These are phyloP conservation scores for Paramyrothecium roridum DNA, from an alignment of 2,329 filamentous ascomycete species.

Conservation along the genomic window DNA sequence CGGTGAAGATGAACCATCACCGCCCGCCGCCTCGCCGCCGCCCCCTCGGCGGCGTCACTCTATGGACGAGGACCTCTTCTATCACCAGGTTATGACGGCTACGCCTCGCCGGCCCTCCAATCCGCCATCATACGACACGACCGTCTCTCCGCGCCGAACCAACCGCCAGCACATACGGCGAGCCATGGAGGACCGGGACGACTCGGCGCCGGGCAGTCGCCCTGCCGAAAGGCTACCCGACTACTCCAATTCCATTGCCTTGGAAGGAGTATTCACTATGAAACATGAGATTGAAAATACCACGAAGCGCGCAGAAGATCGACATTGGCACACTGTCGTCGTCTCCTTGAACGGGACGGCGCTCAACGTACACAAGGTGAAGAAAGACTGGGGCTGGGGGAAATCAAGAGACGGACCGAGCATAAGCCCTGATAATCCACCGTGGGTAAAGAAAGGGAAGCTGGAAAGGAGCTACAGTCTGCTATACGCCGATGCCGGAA, in stretches of 20 bases:
- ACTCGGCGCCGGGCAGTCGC: conserved; percentile 7
- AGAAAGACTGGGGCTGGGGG: conserved; percentile 53
- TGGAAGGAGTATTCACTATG: conserved; percentile 56
- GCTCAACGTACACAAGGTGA: conserved; percentile 62
- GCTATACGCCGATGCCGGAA: conserved; percentile 71
- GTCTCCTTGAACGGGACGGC: conserved; percentile 66
- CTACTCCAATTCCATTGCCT: conserved; percentile 54
- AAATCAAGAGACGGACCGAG: conserved; percentile 44
- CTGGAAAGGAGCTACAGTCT: conserved; percentile 68
- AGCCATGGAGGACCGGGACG: not conserved
- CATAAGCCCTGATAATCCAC: conserved; percentile 46
- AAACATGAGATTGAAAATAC: conserved; percentile 67
- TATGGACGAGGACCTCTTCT: conserved; percentile 53
- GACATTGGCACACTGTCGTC: conserved; percentile 62
- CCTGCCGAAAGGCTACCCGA: conserved; percentile 44
- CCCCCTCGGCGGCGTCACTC: conserved; percentile 44
- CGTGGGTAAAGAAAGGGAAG: conserved; percentile 49
- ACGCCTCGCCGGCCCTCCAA: conserved; percentile 39
- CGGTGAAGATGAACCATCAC: conserved; percentile 29
- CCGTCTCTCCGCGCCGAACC: conserved; percentile 8
- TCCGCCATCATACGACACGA: conserved; percentile 43
- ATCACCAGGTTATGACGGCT: conserved; percentile 48
- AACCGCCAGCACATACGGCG: not conserved
- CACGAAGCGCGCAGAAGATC: conserved; percentile 58
- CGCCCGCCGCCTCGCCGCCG: conserved; percentile 27